Percentiles rank a stretch among this genome's conserved stretches.
These are phyloP conservation scores for Erythrophleum fordii DNA, from an alignment of 306 rosid genomes.

Conservation along the genomic window DNA sequence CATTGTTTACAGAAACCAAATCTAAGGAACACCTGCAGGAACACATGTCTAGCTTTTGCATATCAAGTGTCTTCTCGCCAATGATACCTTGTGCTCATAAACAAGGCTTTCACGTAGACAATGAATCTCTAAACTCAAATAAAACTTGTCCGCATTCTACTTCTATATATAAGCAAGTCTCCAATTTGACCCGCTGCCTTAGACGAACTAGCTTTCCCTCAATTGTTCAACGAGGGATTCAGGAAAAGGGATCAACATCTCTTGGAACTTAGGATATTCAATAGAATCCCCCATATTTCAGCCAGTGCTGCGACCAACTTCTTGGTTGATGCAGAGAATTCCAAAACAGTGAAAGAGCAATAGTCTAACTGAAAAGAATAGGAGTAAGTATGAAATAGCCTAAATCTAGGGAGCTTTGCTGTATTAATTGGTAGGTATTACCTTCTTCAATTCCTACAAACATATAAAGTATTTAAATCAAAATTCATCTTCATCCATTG, in stretches of 20 bases:
- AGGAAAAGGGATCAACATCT: background rate
- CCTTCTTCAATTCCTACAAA: conserved; percentile 37
- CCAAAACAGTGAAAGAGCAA: background rate
- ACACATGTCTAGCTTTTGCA: no score
- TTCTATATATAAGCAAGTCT: background rate
- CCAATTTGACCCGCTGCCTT: background rate
- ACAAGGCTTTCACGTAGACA: background rate
- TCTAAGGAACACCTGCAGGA: no score
- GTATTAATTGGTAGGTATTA: conserved; percentile 6
- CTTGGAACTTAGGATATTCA: background rate
- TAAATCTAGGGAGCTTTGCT: background rate
- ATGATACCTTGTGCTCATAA: background rate
- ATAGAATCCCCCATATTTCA: background rate
- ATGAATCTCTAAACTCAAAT: background rate
- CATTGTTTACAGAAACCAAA: no score
- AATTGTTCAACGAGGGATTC: background rate
- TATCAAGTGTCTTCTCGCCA: no score
- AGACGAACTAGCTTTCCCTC: background rate
- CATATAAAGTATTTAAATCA: conserved; percentile 45
- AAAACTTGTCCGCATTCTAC: no score
- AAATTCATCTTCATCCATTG: conserved; percentile 57
- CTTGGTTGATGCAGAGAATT: background rate
- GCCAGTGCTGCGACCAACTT: background rate
- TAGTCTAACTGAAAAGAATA: background rate
- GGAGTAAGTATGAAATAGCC: background rate